These are phyloP conservation scores for Pyrrhoderma lamaoense DNA, from an alignment of 1,284 basidiomycete genomes.

Conservation along the genomic window DNA sequence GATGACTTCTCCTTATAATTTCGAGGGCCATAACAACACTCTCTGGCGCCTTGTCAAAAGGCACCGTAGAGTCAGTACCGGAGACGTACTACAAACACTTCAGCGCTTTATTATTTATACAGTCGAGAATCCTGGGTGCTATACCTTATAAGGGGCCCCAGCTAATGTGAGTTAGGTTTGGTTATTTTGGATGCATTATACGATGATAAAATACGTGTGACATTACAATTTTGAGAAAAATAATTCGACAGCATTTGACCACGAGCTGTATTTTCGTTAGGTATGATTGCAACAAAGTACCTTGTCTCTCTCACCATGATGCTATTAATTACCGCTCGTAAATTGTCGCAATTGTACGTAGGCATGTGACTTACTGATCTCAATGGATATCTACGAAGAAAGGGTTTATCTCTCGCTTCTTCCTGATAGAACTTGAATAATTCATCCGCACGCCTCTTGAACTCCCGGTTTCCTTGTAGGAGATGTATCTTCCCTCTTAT, in stretches of 20 bases:
- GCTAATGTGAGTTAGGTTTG: slow-evolving; percentile 6
- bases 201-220: background rate
- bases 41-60: slow-evolving; percentile 48
- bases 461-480: slow-evolving; percentile 35
- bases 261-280: slow-evolving; percentile 37
- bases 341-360: background rate
- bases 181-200: background rate
- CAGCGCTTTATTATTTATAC: background rate
- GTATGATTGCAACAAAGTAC: background rate
- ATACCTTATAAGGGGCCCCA: slow-evolving; percentile 19
- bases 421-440: slow-evolving; percentile 59
- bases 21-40: slow-evolving; percentile 50
- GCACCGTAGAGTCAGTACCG: slow-evolving; percentile 59
- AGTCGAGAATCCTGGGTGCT: background rate
- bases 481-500: slow-evolving; percentile 57
- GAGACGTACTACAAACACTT: slow-evolving; percentile 55
- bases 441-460: slow-evolving; percentile 39
- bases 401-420: slow-evolving; percentile 52
- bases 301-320: slow-evolving; percentile 43
- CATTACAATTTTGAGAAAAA: slow-evolving; percentile 70
- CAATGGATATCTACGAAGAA: slow-evolving; percentile 59
- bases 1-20: slow-evolving; percentile 47
- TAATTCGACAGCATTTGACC: slow-evolving; percentile 68
- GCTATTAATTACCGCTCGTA: slow-evolving; percentile 32
- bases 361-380: slow-evolving; percentile 41